Evolutionary conservation across 345 rosid genomes (phyloP).

Genomic region (Lepidium aucheri): DNA sequence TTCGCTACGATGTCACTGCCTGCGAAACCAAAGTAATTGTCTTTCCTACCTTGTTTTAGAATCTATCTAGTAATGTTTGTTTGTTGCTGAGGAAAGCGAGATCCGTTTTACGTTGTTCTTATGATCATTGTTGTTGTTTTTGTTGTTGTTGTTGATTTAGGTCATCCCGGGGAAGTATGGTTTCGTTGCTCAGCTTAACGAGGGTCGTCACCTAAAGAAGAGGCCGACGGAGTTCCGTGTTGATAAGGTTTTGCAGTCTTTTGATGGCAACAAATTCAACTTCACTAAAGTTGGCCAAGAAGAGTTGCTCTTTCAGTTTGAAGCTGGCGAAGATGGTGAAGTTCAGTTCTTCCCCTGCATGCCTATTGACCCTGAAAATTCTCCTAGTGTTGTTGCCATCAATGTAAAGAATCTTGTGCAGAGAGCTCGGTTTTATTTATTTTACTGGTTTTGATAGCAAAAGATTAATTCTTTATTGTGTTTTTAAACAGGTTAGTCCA

Average conservation of each 20-base stretch:
- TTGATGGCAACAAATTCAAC: conserved; percentile 89
- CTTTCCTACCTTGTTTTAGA: background rate
- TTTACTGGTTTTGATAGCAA: background rate
- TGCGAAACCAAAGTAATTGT: conserved; percentile 81
- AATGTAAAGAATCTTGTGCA: conserved; percentile 44
- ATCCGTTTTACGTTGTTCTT: background rate
- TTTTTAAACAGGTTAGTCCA: conserved; percentile 74
- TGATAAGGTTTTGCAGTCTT: conserved; percentile 93
- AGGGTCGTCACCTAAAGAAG: conserved; percentile 99
- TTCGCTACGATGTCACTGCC: conserved; percentile 94
- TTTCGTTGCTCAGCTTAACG: conserved; percentile 97
- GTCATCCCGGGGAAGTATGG: conserved; percentile 86
- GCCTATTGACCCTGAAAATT: conserved; percentile 59
- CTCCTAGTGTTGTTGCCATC: conserved; percentile 91
- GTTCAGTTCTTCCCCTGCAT: conserved; percentile 69
- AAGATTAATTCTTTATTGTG: background rate
- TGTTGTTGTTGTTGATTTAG: conserved; percentile 30
- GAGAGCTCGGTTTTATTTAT: background rate
- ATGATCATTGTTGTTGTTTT: too few relatives aligned
- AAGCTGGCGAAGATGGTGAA: conserved; percentile 67
- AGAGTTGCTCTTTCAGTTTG: conserved; percentile 96
- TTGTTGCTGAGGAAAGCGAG: background rate
- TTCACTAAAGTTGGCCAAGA: conserved; percentile 98
- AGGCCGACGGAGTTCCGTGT: conserved; percentile 97
- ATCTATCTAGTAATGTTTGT: background rate